phyloP scores from a whole-genome alignment of 768 basidiomycete species.

The Sporobolomyces roseus region DNA sequence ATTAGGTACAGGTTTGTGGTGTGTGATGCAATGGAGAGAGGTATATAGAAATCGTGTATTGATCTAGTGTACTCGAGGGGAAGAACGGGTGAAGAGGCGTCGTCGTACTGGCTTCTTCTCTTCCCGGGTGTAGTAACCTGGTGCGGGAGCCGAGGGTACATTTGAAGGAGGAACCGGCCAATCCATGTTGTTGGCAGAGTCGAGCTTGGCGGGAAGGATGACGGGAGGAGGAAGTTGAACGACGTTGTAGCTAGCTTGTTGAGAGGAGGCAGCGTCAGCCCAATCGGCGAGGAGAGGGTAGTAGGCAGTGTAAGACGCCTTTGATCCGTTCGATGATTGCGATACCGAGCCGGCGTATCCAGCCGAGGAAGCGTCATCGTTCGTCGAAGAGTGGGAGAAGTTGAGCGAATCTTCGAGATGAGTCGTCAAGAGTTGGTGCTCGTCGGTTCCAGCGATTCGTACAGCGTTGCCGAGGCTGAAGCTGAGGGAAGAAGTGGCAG shows the following conservation, averaged over 20 bases:
- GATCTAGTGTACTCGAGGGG: conserved; percentile 9
- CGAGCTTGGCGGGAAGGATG: conserved; percentile 24
- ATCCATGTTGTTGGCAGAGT: background rate
- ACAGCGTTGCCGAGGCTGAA: conserved; percentile 17
- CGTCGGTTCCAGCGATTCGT: conserved; percentile 30
- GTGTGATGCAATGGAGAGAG: background rate
- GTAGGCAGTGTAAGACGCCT: conserved; percentile 38
- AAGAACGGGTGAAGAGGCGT: conserved; percentile 8
- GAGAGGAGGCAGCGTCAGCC: conserved; percentile 28
- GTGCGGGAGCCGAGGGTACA: background rate
- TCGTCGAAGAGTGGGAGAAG: background rate
- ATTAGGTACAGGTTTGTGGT: no score
- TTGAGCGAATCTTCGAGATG: conserved; percentile 19
- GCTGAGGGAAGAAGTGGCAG: background rate
- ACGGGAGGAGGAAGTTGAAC: conserved; percentile 23
- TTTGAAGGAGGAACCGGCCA: conserved; percentile 7
- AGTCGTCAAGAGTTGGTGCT: background rate
- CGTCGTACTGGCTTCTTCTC: conserved; percentile 10
- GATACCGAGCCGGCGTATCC: conserved; percentile 11
- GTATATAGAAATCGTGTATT: no score
- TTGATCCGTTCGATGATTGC: conserved; percentile 17
- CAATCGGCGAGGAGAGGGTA: conserved; percentile 41
- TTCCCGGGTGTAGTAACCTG: conserved; percentile 11
- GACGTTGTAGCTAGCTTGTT: conserved; percentile 21
- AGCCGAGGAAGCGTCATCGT: conserved; percentile 9